Percentiles rank a stretch among this genome's conserved stretches.
phyloP scores from a whole-genome alignment of 805 yeast species.

The Candida argentea region DNA sequence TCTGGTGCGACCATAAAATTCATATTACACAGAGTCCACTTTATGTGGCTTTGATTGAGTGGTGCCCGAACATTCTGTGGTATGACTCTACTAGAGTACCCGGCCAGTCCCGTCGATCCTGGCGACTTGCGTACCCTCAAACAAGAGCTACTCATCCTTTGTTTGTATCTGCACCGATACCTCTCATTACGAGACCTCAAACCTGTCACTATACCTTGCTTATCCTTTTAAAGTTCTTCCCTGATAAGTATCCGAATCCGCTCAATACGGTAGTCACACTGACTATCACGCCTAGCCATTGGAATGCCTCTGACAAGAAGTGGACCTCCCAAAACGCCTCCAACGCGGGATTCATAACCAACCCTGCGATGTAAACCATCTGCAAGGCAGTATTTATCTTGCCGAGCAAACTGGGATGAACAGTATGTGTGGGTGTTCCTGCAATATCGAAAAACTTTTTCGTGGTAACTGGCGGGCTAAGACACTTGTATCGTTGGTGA shows the following conservation, averaged over 20 bases:
- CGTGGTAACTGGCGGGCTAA: slow-evolving; percentile 70
- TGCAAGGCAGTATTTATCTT: slow-evolving; percentile 88
- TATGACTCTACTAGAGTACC: no score
- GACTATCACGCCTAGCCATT: slow-evolving; percentile 18
- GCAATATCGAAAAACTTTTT: slow-evolving; percentile 67
- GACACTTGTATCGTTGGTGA: slow-evolving; percentile 58
- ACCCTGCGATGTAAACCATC: slow-evolving; percentile 70
- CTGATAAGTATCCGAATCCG: slow-evolving; percentile 68
- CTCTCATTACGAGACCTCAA: no score
- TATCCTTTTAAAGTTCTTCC: slow-evolving; percentile 40
- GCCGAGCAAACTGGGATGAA: slow-evolving; percentile 77
- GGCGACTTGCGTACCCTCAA: no score
- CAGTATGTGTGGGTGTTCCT: slow-evolving; percentile 66
- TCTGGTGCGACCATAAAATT: no score
- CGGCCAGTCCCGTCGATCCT: no score
- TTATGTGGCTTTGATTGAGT: no score
- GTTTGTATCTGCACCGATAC: no score
- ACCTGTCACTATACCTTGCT: no score
- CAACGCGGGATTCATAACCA: slow-evolving; percentile 25
- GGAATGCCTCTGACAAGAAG: slow-evolving; percentile 10
- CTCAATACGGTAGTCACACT: slow-evolving; percentile 61
- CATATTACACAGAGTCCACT: no score
- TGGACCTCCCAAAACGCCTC: slow-evolving; percentile 11
- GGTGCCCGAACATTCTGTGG: no score
- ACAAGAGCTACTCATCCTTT: no score